Evolutionary conservation across 2,329 filamentous ascomycete genomes (phyloP).

Genomic region (Neoarthrinium moseri): DNA sequence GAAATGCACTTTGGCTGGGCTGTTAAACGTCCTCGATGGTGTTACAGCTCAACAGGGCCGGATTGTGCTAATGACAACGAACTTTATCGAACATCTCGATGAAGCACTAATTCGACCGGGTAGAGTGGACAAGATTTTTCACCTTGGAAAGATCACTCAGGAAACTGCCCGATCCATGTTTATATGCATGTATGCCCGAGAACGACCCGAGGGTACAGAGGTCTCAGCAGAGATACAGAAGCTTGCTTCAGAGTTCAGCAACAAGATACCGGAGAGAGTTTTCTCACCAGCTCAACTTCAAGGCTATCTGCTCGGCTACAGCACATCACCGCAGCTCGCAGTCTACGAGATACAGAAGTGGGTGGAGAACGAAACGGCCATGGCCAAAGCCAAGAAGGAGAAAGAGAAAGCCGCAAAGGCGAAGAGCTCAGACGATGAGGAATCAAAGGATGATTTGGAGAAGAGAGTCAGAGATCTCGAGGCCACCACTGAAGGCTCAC

Average conservation of each 20-base stretch:
- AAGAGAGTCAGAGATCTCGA: too few relatives aligned
- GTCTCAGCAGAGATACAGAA: slow-evolving; percentile 13
- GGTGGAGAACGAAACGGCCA: neutral
- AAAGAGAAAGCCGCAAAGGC: neutral
- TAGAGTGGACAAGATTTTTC: slow-evolving; percentile 66
- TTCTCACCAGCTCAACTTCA: slow-evolving; percentile 26
- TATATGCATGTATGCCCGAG: slow-evolving; percentile 21
- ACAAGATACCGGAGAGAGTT: slow-evolving; percentile 15
- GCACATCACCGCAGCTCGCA: slow-evolving; percentile 2
- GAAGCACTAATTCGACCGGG: slow-evolving; percentile 66
- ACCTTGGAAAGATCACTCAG: slow-evolving; percentile 44
- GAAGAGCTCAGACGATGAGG: neutral
- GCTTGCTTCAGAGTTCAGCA: slow-evolving; percentile 9
- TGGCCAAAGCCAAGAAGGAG: neutral
- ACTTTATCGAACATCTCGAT: slow-evolving; percentile 65
- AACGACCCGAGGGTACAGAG: slow-evolving; percentile 15
- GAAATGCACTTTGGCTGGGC: slow-evolving; percentile 67
- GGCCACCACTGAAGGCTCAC: too few relatives aligned
- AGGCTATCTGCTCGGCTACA: slow-evolving; percentile 19
- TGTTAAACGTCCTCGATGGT: slow-evolving; percentile 61
- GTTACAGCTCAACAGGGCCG: slow-evolving; percentile 69
- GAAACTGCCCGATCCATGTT: slow-evolving; percentile 23
- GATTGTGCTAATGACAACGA: slow-evolving; percentile 69
- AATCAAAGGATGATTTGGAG: too few relatives aligned
- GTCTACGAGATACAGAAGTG: neutral